These are phyloP conservation scores for Ascochyta clinopodiicola DNA, from an alignment of 2,329 filamentous ascomycete genomes.

Conservation along the genomic window DNA sequence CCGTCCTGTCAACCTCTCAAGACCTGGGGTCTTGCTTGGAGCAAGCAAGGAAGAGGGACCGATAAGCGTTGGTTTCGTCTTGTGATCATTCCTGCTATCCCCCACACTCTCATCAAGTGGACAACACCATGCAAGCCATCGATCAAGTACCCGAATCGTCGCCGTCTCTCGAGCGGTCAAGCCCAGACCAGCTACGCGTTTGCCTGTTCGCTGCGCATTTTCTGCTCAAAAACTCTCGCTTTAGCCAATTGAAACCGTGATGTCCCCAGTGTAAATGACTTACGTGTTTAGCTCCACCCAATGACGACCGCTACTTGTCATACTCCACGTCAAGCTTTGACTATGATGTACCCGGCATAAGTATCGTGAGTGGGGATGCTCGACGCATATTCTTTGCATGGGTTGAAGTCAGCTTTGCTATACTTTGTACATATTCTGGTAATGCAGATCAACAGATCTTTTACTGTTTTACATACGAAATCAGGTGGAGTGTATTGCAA, in stretches of 20 bases:
- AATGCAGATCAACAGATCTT: too few relatives aligned
- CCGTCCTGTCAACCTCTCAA: constrained; percentile 5
- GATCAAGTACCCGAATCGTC: constrained; percentile 9
- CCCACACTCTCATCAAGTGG: constrained; percentile 11
- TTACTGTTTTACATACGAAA: too few relatives aligned
- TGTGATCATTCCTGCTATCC: constrained; percentile 14
- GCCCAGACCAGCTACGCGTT: constrained; percentile 2
- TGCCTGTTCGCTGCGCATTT: constrained; percentile 8
- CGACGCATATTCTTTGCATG: too few relatives aligned
- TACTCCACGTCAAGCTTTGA: constrained; percentile 1
- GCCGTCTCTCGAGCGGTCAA: constrained; percentile 5
- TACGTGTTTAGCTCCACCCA: constrained; percentile 20
- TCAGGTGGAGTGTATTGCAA: too few relatives aligned
- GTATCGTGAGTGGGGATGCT: too few relatives aligned
- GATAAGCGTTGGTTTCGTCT: constrained; percentile 11
- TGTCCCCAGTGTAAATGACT: constrained; percentile 1
- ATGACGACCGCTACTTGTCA: constrained; percentile 14
- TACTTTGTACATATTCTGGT: too few relatives aligned
- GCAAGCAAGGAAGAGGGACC: constrained; percentile 15
- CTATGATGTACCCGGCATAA: too few relatives aligned
- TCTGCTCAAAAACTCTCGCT: background rate
- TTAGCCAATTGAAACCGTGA: constrained; percentile 4
- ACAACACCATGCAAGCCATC: constrained; percentile 16
- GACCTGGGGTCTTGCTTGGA: constrained; percentile 1
- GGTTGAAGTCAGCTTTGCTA: too few relatives aligned